Percentiles rank a stretch among this genome's conserved stretches.
Conservation (phyloP, 345 rosid genomes). For the Reutealis trisperma region DNA sequence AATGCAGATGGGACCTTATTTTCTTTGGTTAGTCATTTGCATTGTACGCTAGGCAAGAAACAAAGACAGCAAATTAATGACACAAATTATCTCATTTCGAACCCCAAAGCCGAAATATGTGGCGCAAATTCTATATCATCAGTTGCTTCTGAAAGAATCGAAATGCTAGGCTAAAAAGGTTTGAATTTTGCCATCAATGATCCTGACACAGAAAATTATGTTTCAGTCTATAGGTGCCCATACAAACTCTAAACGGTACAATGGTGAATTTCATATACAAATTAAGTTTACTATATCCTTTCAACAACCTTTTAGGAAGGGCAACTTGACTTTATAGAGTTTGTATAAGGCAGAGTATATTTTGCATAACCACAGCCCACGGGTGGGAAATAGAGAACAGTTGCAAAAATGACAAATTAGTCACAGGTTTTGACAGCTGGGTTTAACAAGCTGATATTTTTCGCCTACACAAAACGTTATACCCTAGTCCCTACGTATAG, state of each 20-base stretch:
- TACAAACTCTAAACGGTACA: neutral
- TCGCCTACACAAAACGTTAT: neutral
- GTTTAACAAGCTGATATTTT: neutral
- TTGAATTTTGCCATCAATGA: neutral
- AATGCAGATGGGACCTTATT: constrained; percentile 11
- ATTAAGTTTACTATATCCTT: no score
- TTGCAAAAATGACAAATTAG: neutral
- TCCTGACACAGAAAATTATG: constrained; percentile 4
- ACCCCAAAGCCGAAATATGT: neutral
- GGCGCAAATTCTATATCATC: neutral
- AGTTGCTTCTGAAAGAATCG: constrained; percentile 4
- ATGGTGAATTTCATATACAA: neutral
- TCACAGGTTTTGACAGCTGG: neutral
- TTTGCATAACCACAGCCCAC: neutral
- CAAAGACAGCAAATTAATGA: constrained; percentile 1
- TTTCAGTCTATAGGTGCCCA: neutral
- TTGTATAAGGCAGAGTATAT: neutral
- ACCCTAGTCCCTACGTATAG: neutral
- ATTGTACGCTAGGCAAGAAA: constrained; percentile 7
- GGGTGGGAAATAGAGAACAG: neutral
- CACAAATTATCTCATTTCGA: neutral
- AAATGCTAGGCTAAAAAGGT: neutral
- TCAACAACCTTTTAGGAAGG: neutral
- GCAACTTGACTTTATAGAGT: neutral
- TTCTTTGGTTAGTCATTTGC: neutral